Evolutionary conservation across 2,329 filamentous ascomycete species (phyloP), one percentile per base, ranked within the genome.

Genomic region (Pyrenophora tritici-repentis): DNA sequence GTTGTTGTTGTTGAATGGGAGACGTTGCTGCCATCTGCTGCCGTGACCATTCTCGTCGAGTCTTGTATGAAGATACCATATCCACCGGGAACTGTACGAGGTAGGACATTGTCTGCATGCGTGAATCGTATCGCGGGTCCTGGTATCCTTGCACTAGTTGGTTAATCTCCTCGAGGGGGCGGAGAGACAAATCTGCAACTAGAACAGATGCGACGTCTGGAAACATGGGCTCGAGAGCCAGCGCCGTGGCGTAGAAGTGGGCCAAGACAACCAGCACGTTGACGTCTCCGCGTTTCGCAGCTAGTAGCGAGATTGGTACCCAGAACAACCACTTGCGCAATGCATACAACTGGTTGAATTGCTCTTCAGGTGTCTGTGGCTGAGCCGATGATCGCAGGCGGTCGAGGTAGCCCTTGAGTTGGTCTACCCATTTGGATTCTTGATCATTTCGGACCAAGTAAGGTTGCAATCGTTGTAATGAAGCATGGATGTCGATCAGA

Each of bases 271-370:
- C 81, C 60, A 97, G 81, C 1, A 91, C 88, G 53, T 85, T 89
- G 18, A 89, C 83, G 59, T 93, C 91, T 31, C 85, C 84, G 42
- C 87, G 85, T 39, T 87, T 88, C 58, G 86, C 85, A 70, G 93
- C 88, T 20, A 97, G 81, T 63, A 92, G 88, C 60, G 86, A 86
- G 29, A 96, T 86, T 1, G 94, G 94, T 47, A 96, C 85, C 91
- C 93, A 97, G 76, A 97, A 96, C 13, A 97, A 83, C 91, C 93
- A 97, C 62, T 90, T 89, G 47, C 92, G 84, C 52, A 99, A 82
- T 8, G 90, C 87, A 58, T 95, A 92, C 9, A 97, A 84, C 58
- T 92, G 89, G 66, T 91, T 88, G 70, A 97, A 97, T 68, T 96
- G 90, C 69, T 95, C 86, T 57, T 90, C 87, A 18, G 91, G 85